Evolutionary conservation across 2,329 filamentous ascomycete species (phyloP), one percentile per base, ranked within the genome.

Genomic region (Paecilomyces sp.): DNA sequence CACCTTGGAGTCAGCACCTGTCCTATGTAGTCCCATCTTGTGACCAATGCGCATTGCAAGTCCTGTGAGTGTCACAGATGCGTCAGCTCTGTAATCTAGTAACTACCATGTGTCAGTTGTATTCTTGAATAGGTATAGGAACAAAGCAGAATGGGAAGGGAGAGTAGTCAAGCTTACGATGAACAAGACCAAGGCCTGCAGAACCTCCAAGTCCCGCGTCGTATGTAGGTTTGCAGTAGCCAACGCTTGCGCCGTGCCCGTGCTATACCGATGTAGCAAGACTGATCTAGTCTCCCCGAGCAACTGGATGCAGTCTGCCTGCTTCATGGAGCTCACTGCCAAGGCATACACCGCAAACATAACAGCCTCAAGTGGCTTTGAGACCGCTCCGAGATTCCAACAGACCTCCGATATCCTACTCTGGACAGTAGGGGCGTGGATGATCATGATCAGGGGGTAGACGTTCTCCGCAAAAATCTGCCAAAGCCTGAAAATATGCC

Each of bases 21-120:
- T 86, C 12, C 83, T 80, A 61, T 88, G 85, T 55, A 88, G 78
- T 0, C 87, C 87, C 79, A 89, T 86, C 67, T 86, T 86, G 67
- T 88, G 83, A 1, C 85, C 86, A 57, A 89, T 84, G 22, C 87
- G 81, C 34, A 89, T 78, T 4, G 85, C 78, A 15, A 85, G 77
- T 3, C 85, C 85, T 57, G 83, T 84, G 24, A 88, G 67, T 52
- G 86, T 83, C 84, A 87, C 3, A 82, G 77, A 1, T 82, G 81
- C 64, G 86, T 83, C 2, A 81, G 80, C 62, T 86, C 82, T 9
- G 31, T 33, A 33, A 33, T 33, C 31, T 33, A 33, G 31, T 33
- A 33, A 33, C 31, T 33, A 33, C 9, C 11, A 9, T 3, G 11
- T 11, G 31, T 33, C 11, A 33, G 31, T 11, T 33, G 11, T 33